These are phyloP conservation scores for Lepidopterella palustris DNA, from an alignment of 495 filamentous ascomycete species.

Conservation along the genomic window DNA sequence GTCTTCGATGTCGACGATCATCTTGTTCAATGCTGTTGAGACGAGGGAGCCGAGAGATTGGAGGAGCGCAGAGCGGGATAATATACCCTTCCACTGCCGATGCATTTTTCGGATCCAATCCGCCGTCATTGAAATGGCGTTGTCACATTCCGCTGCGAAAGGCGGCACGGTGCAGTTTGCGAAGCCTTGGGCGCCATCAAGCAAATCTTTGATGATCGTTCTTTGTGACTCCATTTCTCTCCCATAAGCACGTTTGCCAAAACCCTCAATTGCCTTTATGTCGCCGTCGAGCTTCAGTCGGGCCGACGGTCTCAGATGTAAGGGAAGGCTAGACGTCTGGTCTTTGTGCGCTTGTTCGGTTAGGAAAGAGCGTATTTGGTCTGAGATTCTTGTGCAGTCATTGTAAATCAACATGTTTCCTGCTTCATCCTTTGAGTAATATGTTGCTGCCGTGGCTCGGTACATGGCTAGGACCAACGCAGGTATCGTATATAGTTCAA, in stretches of 20 bases:
- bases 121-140: slow-evolving; percentile 62
- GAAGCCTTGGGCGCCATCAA: slow-evolving; percentile 70
- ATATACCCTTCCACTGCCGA: slow-evolving; percentile 67
- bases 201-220: slow-evolving; percentile 73
- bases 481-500: slow-evolving; percentile 72
- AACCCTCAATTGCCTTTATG: slow-evolving; percentile 63
- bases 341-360: slow-evolving; percentile 46
- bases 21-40: slow-evolving; percentile 70
- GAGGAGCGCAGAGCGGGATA: slow-evolving; percentile 73
- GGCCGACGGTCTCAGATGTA: slow-evolving; percentile 38
- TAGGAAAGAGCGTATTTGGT: slow-evolving; percentile 57
- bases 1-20: slow-evolving; percentile 81
- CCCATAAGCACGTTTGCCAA: slow-evolving; percentile 77
- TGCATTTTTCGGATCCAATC: slow-evolving; percentile 63
- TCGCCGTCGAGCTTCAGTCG: slow-evolving; percentile 62
- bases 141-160: slow-evolving; percentile 59
- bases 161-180: slow-evolving; percentile 54
- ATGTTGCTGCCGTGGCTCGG: slow-evolving; percentile 74
- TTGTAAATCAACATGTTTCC: slow-evolving; percentile 95
- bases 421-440: slow-evolving; percentile 60
- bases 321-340: slow-evolving; percentile 40
- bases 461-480: slow-evolving; percentile 84
- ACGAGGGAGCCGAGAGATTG: slow-evolving; percentile 80
- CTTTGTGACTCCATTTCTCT: slow-evolving; percentile 83
- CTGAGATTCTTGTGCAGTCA: slow-evolving; percentile 72